Conservation (phyloP, 805 yeast species). For the Saccharomycopsis babjevae region DNA sequence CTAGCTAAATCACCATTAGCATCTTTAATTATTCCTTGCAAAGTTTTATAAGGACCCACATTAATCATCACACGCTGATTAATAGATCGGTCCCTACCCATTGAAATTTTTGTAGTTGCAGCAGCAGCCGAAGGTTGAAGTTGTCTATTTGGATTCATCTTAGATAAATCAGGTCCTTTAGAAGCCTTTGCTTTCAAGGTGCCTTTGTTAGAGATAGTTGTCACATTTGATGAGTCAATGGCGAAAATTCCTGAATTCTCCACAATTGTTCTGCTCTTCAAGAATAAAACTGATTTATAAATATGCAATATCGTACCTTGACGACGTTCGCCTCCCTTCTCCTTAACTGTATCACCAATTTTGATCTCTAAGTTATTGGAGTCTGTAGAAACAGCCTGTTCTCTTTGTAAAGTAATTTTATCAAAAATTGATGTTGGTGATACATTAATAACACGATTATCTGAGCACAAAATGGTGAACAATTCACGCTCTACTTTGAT, state of each 20-base stretch:
- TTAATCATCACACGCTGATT: slow-evolving; percentile 80
- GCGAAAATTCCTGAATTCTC: slow-evolving; percentile 93
- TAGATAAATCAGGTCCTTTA: slow-evolving; percentile 47
- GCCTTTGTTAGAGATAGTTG: slow-evolving; percentile 78
- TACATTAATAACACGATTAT: slow-evolving; percentile 63
- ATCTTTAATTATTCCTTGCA: slow-evolving; percentile 86
- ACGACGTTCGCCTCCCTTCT: slow-evolving; percentile 70
- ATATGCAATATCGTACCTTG: slow-evolving; percentile 85
- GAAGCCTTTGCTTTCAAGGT: slow-evolving; percentile 44
- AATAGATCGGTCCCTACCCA: slow-evolving; percentile 74
- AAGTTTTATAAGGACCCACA: slow-evolving; percentile 89
- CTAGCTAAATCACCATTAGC: slow-evolving; percentile 88
- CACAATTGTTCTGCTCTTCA: slow-evolving; percentile 65
- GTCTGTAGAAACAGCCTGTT: slow-evolving; percentile 83
- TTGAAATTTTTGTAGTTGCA: slow-evolving; percentile 30
- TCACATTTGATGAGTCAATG: slow-evolving; percentile 61
- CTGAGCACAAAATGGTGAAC: slow-evolving; percentile 69
- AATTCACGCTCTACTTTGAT: slow-evolving; percentile 83
- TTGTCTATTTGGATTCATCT: slow-evolving; percentile 76
- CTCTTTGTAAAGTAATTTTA: slow-evolving; percentile 52
- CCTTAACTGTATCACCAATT: slow-evolving; percentile 90
- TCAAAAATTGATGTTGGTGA: slow-evolving; percentile 77
- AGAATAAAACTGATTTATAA: slow-evolving; percentile 67
- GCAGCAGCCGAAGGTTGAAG: slow-evolving; percentile 43
- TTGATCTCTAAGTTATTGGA: slow-evolving; percentile 73